Evolutionary conservation across 2,329 filamentous ascomycete genomes (phyloP).

Genomic region (Trichophyton mentagrophytes): DNA sequence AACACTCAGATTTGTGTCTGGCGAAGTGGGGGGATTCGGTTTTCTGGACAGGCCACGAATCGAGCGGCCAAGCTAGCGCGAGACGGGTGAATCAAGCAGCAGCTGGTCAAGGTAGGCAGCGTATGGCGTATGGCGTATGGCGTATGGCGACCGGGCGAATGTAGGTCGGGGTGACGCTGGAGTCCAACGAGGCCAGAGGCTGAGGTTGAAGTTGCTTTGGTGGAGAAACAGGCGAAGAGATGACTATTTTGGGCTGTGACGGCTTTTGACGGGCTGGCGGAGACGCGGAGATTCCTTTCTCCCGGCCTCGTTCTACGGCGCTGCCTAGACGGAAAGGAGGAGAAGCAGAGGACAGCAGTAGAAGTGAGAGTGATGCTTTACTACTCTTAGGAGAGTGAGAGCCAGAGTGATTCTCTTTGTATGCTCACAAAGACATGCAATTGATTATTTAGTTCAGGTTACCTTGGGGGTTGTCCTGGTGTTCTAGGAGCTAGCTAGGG

Average conservation of each 20-base stretch:
- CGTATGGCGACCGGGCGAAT: no score
- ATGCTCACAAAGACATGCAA: no score
- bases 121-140: no score
- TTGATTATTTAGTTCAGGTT: no score
- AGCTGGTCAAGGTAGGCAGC: neutral
- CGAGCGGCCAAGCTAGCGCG: neutral
- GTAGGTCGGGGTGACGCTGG: neutral
- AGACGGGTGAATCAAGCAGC: neutral
- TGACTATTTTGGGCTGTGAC: neutral
- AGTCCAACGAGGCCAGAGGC: neutral
- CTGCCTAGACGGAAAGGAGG: no score
- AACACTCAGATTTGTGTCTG: slow-evolving; percentile 1
- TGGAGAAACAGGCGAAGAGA: no score
- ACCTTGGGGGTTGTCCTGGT: no score
- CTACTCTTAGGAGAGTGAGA: no score
- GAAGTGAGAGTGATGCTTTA: neutral
- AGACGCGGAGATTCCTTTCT: slow-evolving; percentile 1
- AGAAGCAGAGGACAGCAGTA: neutral
- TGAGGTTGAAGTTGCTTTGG: neutral
- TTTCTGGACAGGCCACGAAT: neutral
- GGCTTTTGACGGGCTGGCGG: neutral
- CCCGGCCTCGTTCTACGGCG: neutral
- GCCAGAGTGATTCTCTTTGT: no score
- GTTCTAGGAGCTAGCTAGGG: no score
- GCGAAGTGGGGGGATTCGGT: neutral